Evolutionary conservation across 805 yeast genomes (phyloP), one percentile per base, ranked within the genome.

Genomic region (Teunomyces tritomae): DNA sequence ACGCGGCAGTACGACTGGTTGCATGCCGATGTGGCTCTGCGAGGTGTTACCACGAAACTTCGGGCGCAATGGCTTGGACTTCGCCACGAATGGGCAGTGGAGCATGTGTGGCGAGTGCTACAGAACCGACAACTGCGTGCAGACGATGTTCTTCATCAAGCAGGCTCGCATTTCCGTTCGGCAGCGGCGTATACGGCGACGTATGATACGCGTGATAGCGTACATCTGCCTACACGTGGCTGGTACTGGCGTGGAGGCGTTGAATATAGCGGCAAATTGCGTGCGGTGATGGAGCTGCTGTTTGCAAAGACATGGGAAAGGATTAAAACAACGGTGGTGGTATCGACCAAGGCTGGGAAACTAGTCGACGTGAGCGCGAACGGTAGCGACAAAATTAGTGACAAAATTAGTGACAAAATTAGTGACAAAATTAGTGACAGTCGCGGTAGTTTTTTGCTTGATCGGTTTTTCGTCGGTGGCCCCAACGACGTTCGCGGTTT

Each of bases 401-500:
- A 28, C 29, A 28, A 28, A 8, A 28, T 10, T 10, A 28, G 10
- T 5, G 29, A 16, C 8, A 28, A 8, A 28, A 28, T 28, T 28
- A 28, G 10, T 5, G 29, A 28, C 29, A 28, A 28, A 8, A 28
- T 10, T 10, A 28, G 10, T 5, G 29, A 16, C n/a, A n/a, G n/a
- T n/a, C n/a, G n/a, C 33, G 9, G 34, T 3, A 32, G 17, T 5
- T 32, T 32, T 9, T 16, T 32, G 4, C 34, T 80, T 64, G 85
- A 80, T 58, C 63, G 81, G 40, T 80, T 79, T 48, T 77, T 73
- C 55, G 64, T 74, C 3, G 85, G 85, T n/a, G 85, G 85, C 1
- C 79, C 85, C 9, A 80, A 79, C 53, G 84, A 80, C 51, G 72
- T 80, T 7, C 67, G 84, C 39, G 76, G 83, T 1, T 80, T 79